Evolutionary conservation across 176 grass and related monocot genomes (phyloP), one percentile per base, ranked within the genome.

Genomic region (Poa annua): DNA sequence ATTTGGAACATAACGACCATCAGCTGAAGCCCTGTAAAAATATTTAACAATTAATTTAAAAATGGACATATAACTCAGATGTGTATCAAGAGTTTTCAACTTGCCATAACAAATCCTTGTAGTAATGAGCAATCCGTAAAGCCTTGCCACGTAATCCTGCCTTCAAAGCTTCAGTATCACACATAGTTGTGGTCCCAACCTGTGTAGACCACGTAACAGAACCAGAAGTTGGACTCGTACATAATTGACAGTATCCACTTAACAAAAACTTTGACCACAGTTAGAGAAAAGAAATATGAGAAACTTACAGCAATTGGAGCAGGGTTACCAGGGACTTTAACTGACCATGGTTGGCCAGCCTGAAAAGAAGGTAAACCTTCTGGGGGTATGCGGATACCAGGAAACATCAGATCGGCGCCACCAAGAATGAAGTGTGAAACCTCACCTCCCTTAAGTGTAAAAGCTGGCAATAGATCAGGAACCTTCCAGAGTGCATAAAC

Each of bases 401-500:
- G 96, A 86, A 95, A 95, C 96, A 98, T 95, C 67, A 98, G 92
- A 95, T 98, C 96, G 38, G 92, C 96, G 29, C 96, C 96, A 81
- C 89, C 85, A 82, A 98, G 85, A 71, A 98, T 52, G 42, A 78
- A 93, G 26, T 81, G 89, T 65, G 96, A 98, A 57, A 98, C 93
- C 74, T 95, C 92, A 81, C 92, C 92, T 73, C 87, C 92, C 86
- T 95, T 98, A 17, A 98, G 96, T 11, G 87, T 88, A 88, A 98
- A 98, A 75, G 90, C 85, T 72, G 96, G 92, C 80, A 98, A 86
- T 39, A 98, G 87, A 76, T 90, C 85, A 69, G 89, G 91, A 73
- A 88, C 89, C 83, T 86, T 90, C 96, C 96, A 98, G 71, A 98
- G 89, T 52, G 96, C 91, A 72, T 93, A 98, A 88, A 98, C 92